phyloP scores from a whole-genome alignment of 306 rosid genomes.

The Ochetophila trinervis region DNA sequence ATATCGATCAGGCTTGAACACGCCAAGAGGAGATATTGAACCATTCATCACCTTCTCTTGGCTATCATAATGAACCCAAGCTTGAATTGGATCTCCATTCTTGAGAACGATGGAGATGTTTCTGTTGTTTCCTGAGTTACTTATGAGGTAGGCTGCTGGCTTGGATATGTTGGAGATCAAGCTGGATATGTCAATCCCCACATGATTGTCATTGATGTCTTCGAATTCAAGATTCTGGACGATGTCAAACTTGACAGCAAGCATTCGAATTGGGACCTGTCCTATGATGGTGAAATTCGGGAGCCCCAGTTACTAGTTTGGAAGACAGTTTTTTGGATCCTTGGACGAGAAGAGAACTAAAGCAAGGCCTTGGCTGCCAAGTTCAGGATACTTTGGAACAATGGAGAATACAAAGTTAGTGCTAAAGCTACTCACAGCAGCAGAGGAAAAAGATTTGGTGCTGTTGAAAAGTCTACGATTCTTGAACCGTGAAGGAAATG shows the following conservation, averaged over 20 bases:
- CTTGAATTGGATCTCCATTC: constrained; percentile 28
- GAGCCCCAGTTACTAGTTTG: constrained; percentile 29
- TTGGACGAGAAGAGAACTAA: constrained; percentile 21
- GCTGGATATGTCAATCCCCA: constrained; percentile 24
- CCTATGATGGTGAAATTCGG: constrained; percentile 24
- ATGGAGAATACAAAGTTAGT: constrained; percentile 31
- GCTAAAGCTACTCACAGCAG: constrained; percentile 22
- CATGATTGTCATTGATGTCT: constrained; percentile 36
- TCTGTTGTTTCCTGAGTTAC: background rate
- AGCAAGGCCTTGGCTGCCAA: constrained; percentile 32
- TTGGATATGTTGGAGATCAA: constrained; percentile 25
- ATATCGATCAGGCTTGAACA: constrained; percentile 24
- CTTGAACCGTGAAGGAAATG: constrained; percentile 25
- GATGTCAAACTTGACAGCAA: constrained; percentile 30
- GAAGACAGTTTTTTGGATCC: constrained; percentile 21
- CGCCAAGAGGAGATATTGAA: constrained; percentile 26
- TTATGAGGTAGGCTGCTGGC: constrained; percentile 21
- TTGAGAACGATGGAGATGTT: constrained; percentile 12
- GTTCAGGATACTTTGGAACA: constrained; percentile 26
- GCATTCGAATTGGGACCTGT: constrained; percentile 11
- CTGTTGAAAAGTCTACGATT: background rate
- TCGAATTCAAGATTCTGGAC: constrained; percentile 21
- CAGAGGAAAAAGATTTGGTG: constrained; percentile 6
- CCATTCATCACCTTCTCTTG: constrained; percentile 17
- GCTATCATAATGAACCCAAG: constrained; percentile 31